Evolutionary conservation across 2,329 filamentous ascomycete species (phyloP), one percentile per base, ranked within the genome.

Genomic region (Stemphylium vesicarium): DNA sequence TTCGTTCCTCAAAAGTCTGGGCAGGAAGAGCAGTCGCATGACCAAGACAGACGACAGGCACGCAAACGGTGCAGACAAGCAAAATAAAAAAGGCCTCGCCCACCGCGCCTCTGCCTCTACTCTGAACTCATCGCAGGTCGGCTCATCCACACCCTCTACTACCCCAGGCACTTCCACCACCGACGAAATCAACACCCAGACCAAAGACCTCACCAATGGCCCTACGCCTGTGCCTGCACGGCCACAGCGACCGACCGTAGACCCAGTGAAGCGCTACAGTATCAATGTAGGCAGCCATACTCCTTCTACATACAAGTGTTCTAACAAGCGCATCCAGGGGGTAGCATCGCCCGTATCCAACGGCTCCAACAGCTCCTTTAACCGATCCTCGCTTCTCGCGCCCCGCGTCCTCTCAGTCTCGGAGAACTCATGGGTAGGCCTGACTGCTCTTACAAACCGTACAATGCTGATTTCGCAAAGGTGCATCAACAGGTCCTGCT

Each of bases 401-500:
- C 93, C 94, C 20, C 86, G 86, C 65, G 85, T 97, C 35, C 79
- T 88, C 38, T 96, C 93, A 31, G 81, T 96, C 35, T 81, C 85
- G 9, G 91, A 96, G 62, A 90, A 89, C 64, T 88, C 91, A 54
- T 96, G 92, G 90, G 92, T 96, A 84, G 67, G 87, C 66, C 9
- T 9, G 12, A 35, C 16, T 16, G 15, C 18, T 13, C 36, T 15
- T 73, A 24, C 2, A 8, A 2, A 6, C 12, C 1, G 6, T 15
- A 44, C 41, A 20, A 13, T 29, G 31, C 54, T 62, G 43, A 62
- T 42, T 33, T 51, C 75, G 64, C 60, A 33, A 47, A 96, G 92
- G 91, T 96, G 16, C 91, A 96, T 71, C 92, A 97, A 80, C 97
- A 96, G 73, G 85, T 96, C 8, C 81, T 97, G 16, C 83, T 95